Conservation (phyloP, 805 yeast species). For the Brettanomyces bruxellensis region DNA sequence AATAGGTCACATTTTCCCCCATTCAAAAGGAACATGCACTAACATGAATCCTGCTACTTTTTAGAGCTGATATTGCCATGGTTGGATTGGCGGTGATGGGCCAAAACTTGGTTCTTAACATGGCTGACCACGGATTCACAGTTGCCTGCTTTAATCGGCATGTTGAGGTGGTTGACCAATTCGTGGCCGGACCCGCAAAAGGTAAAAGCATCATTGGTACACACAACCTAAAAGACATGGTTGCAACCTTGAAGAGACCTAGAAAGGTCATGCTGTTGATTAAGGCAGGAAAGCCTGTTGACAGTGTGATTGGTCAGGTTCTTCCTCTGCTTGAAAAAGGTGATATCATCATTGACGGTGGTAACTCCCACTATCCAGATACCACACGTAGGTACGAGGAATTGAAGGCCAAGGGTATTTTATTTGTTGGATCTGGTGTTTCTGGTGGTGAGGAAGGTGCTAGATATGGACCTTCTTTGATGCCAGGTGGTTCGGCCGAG, state of each 20-base stretch:
- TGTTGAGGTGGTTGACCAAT: conserved; percentile 88
- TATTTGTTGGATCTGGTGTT: conserved; percentile 97
- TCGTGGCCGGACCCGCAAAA: conserved; percentile 91
- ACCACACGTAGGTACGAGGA: conserved; percentile 93
- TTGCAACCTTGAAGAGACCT: conserved; percentile 88
- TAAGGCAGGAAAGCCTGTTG: conserved; percentile 96
- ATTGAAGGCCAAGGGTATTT: conserved; percentile 76
- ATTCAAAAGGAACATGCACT: no score
- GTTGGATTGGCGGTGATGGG: conserved; percentile 99
- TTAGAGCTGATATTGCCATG: conserved; percentile 92
- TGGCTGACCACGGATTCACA: conserved; percentile 97
- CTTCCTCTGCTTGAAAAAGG: conserved; percentile 90
- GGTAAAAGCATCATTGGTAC: conserved; percentile 96
- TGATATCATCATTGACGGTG: conserved; percentile 98
- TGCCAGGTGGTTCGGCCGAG: conserved; percentile 98
- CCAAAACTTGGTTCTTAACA: conserved; percentile 92
- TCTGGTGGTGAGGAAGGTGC: conserved; percentile 99
- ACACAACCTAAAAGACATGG: conserved; percentile 80
- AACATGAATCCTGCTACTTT: no score
- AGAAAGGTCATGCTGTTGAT: conserved; percentile 91
- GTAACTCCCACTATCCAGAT: conserved; percentile 99
- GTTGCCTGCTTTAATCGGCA: conserved; percentile 99
- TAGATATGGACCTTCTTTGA: conserved; percentile 95
- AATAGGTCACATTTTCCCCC: no score
- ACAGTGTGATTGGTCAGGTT: conserved; percentile 78